These are phyloP conservation scores for Pythium myriotylum DNA, from an alignment of 352 stramenopile genomes.

Conservation along the genomic window DNA sequence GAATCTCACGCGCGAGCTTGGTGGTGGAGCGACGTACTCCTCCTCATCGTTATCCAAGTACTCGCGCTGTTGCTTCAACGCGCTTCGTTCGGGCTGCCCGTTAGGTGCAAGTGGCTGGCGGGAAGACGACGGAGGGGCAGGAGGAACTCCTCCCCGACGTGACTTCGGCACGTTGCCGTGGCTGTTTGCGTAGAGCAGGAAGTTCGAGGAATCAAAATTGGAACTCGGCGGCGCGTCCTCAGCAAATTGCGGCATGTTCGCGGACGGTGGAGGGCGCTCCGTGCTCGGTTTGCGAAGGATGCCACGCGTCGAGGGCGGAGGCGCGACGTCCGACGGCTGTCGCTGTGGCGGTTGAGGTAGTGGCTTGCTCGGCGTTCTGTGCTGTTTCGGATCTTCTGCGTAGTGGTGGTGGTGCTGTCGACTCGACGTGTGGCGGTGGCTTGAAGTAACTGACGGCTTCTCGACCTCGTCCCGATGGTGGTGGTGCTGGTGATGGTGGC, in stretches of 20 bases:
- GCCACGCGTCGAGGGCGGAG: slow-evolving; percentile 16
- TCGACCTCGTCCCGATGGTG: background rate
- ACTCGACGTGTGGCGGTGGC: background rate
- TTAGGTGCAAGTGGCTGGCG: slow-evolving; percentile 8
- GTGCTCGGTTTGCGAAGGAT: slow-evolving; percentile 14
- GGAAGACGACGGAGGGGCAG: slow-evolving; percentile 2
- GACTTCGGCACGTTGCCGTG: slow-evolving; percentile 15
- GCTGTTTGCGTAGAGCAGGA: slow-evolving; percentile 9
- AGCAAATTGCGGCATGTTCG: slow-evolving; percentile 5
- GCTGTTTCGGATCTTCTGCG: background rate
- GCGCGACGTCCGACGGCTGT: background rate
- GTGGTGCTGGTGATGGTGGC: slow-evolving; percentile 6
- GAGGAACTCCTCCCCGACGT: background rate
- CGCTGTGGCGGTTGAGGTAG: background rate
- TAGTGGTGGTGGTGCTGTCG: slow-evolving; percentile 4
- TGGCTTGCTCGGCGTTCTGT: background rate
- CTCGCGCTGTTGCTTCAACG: slow-evolving; percentile 6
- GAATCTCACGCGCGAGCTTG: slow-evolving; percentile 45
- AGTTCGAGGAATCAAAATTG: slow-evolving; percentile 17
- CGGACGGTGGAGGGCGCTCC: slow-evolving; percentile 3
- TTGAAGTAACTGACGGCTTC: background rate
- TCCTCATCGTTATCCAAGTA: background rate
- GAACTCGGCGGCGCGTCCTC: slow-evolving; percentile 9
- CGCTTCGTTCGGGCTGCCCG: slow-evolving; percentile 12
- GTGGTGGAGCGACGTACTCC: slow-evolving; percentile 34